Evolutionary conservation across 2,329 filamentous ascomycete genomes (phyloP).

Genomic region (Aspergillus sp.): DNA sequence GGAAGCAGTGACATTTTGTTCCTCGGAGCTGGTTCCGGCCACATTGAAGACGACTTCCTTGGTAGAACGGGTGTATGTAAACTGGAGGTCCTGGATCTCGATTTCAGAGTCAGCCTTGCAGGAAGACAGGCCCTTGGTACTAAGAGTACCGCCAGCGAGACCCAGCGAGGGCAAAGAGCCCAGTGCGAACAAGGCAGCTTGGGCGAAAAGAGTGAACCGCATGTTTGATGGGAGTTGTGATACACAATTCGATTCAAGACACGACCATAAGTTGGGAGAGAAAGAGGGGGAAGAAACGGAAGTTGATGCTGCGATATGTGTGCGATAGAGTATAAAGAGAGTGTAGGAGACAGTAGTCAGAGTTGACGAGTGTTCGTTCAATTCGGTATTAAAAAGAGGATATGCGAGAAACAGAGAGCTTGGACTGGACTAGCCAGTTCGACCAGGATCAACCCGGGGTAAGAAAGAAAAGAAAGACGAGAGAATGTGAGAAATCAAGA

Average conservation of each 20-base stretch:
- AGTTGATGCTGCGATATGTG: not conserved
- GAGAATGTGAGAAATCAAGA: not conserved
- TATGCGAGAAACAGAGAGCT: slow-evolving; percentile 1
- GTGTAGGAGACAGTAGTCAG: not conserved
- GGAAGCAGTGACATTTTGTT: slow-evolving; percentile 72
- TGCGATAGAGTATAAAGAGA: not conserved
- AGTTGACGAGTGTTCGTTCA: not conserved
- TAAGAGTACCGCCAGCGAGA: slow-evolving; percentile 63
- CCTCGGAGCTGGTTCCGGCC: slow-evolving; percentile 63
- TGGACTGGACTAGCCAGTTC: not conserved
- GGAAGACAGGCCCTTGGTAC: slow-evolving; percentile 71
- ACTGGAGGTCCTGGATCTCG: slow-evolving; percentile 65
- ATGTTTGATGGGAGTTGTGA: slow-evolving; percentile 12
- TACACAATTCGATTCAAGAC: not conserved
- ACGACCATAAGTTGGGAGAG: not conserved
- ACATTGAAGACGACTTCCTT: slow-evolving; percentile 75
- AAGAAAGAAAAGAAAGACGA: slow-evolving; percentile 8
- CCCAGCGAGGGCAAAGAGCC: slow-evolving; percentile 33
- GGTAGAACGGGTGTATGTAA: slow-evolving; percentile 69
- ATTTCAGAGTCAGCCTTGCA: slow-evolving; percentile 58
- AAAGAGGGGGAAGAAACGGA: too few relatives aligned
- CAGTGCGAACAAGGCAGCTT: slow-evolving; percentile 19
- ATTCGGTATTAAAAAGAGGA: slow-evolving; percentile 3
- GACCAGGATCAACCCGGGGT: slow-evolving; percentile 23
- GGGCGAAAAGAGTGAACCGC: slow-evolving; percentile 16